Conservation (phyloP, 495 filamentous ascomycete genomes). For the Venustampulla echinocandica region DNA sequence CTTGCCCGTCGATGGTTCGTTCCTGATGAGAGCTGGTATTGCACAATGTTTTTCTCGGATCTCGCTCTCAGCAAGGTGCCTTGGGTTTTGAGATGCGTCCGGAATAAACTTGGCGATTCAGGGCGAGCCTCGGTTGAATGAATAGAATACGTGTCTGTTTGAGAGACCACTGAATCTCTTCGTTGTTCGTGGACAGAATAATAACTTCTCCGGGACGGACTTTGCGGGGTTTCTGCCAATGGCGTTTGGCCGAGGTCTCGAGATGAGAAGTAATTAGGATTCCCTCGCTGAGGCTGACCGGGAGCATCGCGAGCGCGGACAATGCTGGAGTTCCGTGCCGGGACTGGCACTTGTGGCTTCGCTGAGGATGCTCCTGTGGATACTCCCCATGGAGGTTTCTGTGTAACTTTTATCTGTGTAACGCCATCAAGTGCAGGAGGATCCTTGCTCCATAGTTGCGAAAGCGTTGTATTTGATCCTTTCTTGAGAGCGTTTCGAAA, state of each 20-base stretch:
- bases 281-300: slow-evolving; percentile 31
- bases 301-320: slow-evolving; percentile 25
- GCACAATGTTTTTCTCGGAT: slow-evolving; percentile 36
- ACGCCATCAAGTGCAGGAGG: background rate
- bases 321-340: slow-evolving; percentile 17
- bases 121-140: slow-evolving; percentile 36
- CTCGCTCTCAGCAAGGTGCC: slow-evolving; percentile 39
- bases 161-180: slow-evolving; percentile 48
- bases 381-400: slow-evolving; percentile 19
- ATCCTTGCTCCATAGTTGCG: slow-evolving; percentile 25
- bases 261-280: slow-evolving; percentile 29
- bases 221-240: slow-evolving; percentile 15
- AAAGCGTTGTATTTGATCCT: slow-evolving; percentile 18
- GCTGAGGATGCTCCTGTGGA: background rate
- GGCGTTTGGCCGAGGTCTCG: slow-evolving; percentile 21
- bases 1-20: slow-evolving; percentile 28
- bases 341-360: slow-evolving; percentile 14
- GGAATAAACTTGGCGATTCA: slow-evolving; percentile 36
- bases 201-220: slow-evolving; percentile 36
- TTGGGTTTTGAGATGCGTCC: slow-evolving; percentile 40
- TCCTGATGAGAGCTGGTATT: slow-evolving; percentile 20
- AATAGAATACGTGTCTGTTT: slow-evolving; percentile 53
- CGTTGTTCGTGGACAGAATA: slow-evolving; percentile 45
- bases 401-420: slow-evolving; percentile 1
- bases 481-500: slow-evolving; percentile 23